phyloP scores from a whole-genome alignment of 2,329 filamentous ascomycete species.

The Cercospora sp. region DNA sequence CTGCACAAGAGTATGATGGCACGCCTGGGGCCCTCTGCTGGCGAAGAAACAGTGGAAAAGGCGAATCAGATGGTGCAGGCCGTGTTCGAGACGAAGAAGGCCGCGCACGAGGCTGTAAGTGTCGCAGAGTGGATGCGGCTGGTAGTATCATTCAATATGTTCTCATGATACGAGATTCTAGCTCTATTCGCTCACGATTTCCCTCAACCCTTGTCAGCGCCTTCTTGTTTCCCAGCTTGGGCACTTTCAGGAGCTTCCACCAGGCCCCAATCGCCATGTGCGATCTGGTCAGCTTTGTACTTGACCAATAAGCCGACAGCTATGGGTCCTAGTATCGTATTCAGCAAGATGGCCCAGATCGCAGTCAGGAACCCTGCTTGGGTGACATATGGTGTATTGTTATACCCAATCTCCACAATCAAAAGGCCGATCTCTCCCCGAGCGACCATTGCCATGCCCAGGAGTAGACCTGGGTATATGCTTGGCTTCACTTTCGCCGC shows the following conservation, averaged over 20 bases:
- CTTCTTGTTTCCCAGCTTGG: background rate
- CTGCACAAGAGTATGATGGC: background rate
- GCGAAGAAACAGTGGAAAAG: background rate
- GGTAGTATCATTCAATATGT: background rate
- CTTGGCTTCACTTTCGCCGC: background rate
- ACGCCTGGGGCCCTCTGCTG: background rate
- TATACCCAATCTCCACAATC: conserved; percentile 36
- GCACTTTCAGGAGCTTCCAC: conserved; percentile 2
- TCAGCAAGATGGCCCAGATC: conserved; percentile 55
- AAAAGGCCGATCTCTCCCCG: conserved; percentile 37
- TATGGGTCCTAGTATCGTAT: conserved; percentile 56
- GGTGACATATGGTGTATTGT: conserved; percentile 33
- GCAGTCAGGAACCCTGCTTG: conserved; percentile 32
- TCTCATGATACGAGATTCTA: background rate
- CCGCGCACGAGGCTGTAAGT: background rate
- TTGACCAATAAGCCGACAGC: conserved; percentile 52
- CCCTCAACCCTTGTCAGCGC: background rate
- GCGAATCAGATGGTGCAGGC: background rate
- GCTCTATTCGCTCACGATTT: background rate
- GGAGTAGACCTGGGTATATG: conserved; percentile 20
- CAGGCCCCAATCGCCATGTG: conserved; percentile 27
- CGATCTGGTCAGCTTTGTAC: conserved; percentile 27
- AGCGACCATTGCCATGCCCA: conserved; percentile 36
- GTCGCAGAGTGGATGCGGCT: background rate
- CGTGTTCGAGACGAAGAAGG: background rate